Evolutionary conservation across 441 rosid genomes (phyloP).

Genomic region (Breynia disticha): DNA sequence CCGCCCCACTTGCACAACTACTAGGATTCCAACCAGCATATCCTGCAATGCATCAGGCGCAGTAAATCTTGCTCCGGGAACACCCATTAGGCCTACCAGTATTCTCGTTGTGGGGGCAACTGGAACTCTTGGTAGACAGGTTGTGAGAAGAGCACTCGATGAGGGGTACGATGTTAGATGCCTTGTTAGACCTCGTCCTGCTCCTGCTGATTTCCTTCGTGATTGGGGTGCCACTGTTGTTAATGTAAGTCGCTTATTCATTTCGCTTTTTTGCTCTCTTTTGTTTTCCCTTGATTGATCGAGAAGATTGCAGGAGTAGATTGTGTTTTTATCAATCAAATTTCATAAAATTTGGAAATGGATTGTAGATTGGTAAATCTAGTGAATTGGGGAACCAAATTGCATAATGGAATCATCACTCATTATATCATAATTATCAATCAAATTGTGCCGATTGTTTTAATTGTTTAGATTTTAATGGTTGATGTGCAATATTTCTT

Average conservation of each 20-base stretch:
- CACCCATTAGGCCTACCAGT: conserved; percentile 66
- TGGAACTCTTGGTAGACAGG: conserved; percentile 81
- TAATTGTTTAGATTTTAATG: too few relatives aligned
- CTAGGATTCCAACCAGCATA: too few relatives aligned
- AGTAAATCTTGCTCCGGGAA: conserved; percentile 65
- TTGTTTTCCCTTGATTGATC: too few relatives aligned
- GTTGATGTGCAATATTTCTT: neutral
- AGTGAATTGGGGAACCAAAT: too few relatives aligned
- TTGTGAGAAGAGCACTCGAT: conserved; percentile 78
- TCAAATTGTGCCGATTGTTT: too few relatives aligned
- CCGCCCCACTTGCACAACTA: conserved; percentile 2
- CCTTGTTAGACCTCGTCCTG: conserved; percentile 82
- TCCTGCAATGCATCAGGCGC: conserved; percentile 13
- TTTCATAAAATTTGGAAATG: too few relatives aligned
- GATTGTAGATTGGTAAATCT: neutral
- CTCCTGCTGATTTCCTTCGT: conserved; percentile 85
- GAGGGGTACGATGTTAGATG: conserved; percentile 93
- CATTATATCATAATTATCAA: too few relatives aligned
- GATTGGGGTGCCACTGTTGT: conserved; percentile 99
- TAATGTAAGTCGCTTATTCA: conserved; percentile 31
- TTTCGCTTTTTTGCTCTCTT: neutral
- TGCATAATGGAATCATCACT: too few relatives aligned
- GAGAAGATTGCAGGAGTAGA: too few relatives aligned
- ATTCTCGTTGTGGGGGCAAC: conserved; percentile 81
- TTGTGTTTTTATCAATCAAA: too few relatives aligned